Percentiles rank a stretch among this genome's conserved stretches.
phyloP scores from a whole-genome alignment of 371 early-diverging fungal genomes.

The Mortierella sp. region DNA sequence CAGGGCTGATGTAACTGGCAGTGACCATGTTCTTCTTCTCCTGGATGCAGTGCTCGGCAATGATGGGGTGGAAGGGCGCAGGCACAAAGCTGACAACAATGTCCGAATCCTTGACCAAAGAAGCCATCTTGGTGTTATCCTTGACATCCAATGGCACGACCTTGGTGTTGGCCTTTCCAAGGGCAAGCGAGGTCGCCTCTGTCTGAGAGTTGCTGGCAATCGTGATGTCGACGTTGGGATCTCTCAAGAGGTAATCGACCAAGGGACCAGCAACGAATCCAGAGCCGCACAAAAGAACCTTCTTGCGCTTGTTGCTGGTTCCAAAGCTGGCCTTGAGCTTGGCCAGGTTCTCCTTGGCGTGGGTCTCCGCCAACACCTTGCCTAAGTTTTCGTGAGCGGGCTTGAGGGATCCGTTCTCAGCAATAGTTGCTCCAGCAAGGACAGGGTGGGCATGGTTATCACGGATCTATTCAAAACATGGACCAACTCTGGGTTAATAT shows the following conservation, averaged over 20 bases:
- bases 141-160: slow-evolving; percentile 67
- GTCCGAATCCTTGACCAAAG: slow-evolving; percentile 81
- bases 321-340: slow-evolving; percentile 45
- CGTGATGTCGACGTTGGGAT: slow-evolving; percentile 77
- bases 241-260: slow-evolving; percentile 81
- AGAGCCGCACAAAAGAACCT: slow-evolving; percentile 83
- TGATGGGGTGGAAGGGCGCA: slow-evolving; percentile 90
- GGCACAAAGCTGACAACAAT: slow-evolving; percentile 96
- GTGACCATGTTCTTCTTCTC: slow-evolving; percentile 96
- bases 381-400: slow-evolving; percentile 66
- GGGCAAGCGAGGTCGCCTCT: slow-evolving; percentile 79
- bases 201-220: slow-evolving; percentile 84
- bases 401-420: slow-evolving; percentile 77
- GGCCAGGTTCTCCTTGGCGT: slow-evolving; percentile 46
- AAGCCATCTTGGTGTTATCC: slow-evolving; percentile 65
- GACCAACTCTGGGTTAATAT: background rate
- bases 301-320: slow-evolving; percentile 57
- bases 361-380: slow-evolving; percentile 47
- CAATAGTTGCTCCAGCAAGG: slow-evolving; percentile 83
- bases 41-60: slow-evolving; percentile 86
- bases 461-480: slow-evolving; percentile 57
- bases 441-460: slow-evolving; percentile 79
- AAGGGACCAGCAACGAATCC: slow-evolving; percentile 96
- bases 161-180: slow-evolving; percentile 66
- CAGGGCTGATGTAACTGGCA: slow-evolving; percentile 95